phyloP scores from a whole-genome alignment of 176 grass and related monocot genomes.

The Rhynchospora tenuis region DNA sequence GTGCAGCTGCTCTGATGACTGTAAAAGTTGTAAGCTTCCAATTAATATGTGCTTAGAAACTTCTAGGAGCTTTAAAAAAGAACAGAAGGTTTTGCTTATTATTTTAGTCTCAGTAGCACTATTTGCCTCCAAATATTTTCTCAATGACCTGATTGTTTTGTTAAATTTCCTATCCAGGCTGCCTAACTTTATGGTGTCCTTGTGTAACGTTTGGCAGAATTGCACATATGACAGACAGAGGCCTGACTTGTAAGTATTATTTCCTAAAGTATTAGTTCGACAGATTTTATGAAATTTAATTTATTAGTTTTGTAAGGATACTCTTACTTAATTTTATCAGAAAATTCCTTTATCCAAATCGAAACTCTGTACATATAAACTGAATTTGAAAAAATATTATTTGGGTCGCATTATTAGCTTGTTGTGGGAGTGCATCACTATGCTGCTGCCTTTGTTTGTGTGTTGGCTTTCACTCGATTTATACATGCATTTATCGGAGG shows the following conservation, averaged over 20 bases:
- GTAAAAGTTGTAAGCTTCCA: slow-evolving; percentile 1
- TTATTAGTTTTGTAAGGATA: background rate
- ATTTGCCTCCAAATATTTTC: too few species aligned
- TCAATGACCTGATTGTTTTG: background rate
- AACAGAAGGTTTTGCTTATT: background rate
- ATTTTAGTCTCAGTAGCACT: too few species aligned
- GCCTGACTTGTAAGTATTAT: background rate
- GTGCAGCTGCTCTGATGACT: background rate
- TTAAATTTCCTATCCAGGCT: background rate
- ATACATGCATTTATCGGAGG: slow-evolving; percentile 46
- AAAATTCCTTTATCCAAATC: too few species aligned
- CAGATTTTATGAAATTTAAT: too few species aligned
- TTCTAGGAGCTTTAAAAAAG: background rate
- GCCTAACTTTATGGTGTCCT: slow-evolving; percentile 6
- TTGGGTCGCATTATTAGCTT: background rate
- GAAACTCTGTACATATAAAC: too few species aligned
- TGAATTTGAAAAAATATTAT: background rate
- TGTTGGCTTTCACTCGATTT: slow-evolving; percentile 37
- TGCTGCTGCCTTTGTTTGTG: background rate
- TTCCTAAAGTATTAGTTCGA: too few species aligned
- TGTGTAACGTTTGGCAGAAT: slow-evolving; percentile 19
- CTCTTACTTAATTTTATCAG: too few species aligned
- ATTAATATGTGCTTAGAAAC: background rate
- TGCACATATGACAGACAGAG: background rate
- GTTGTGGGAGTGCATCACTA: background rate